Percentiles rank a stretch among this genome's conserved stretches.
Conservation (phyloP, 768 basidiomycete species). For the Tulasnella sp. region DNA sequence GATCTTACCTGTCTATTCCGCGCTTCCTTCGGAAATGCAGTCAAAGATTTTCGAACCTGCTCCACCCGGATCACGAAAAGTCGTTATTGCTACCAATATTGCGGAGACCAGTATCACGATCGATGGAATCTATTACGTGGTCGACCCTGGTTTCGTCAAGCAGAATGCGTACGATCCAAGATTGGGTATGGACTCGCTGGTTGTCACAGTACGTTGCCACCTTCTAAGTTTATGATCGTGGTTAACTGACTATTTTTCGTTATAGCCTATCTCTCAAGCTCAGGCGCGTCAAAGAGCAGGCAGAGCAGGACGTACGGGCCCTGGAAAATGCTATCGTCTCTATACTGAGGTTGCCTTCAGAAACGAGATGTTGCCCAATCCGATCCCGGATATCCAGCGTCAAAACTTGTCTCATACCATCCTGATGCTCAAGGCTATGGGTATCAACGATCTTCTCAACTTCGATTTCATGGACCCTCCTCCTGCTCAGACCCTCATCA, state of each 20-base stretch:
- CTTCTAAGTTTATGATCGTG: not conserved
- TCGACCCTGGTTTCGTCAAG: slow-evolving; percentile 97
- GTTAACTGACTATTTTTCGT: slow-evolving; percentile 1
- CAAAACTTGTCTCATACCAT: slow-evolving; percentile 89
- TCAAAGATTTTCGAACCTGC: slow-evolving; percentile 96
- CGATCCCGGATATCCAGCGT: slow-evolving; percentile 95
- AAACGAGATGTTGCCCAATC: slow-evolving; percentile 96
- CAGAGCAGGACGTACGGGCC: slow-evolving; percentile 94
- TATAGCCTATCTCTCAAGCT: slow-evolving; percentile 84
- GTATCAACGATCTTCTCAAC: slow-evolving; percentile 90
- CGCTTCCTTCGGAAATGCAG: slow-evolving; percentile 94
- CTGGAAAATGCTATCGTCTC: slow-evolving; percentile 94
- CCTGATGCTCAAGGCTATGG: slow-evolving; percentile 95
- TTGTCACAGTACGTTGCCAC: slow-evolving; percentile 55
- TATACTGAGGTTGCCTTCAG: slow-evolving; percentile 98
- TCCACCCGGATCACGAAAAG: slow-evolving; percentile 95
- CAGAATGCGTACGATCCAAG: slow-evolving; percentile 98
- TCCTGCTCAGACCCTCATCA: slow-evolving; percentile 91
- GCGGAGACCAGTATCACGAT: slow-evolving; percentile 98
- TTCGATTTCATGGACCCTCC: slow-evolving; percentile 99
- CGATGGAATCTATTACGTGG: slow-evolving; percentile 96
- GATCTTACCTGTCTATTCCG: slow-evolving; percentile 95
- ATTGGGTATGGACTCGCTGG: slow-evolving; percentile 95
- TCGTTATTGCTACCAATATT: slow-evolving; percentile 98
- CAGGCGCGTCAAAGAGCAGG: slow-evolving; percentile 93